Conservation (phyloP, 768 basidiomycete species). For the Amanita phalloides region DNA sequence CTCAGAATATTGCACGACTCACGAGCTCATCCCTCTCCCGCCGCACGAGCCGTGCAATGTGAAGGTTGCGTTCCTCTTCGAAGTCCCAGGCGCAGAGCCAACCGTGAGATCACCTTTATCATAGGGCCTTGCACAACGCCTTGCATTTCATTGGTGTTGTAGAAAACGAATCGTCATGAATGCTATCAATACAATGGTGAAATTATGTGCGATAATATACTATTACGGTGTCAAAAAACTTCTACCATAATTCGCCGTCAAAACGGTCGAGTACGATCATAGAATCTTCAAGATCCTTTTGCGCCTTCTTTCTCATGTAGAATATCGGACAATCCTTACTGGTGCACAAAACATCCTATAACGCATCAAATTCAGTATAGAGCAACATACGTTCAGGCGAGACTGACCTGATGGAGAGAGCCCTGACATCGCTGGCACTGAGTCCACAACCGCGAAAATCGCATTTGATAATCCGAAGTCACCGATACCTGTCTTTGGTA, state of each 20-base stretch:
- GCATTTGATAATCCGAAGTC: slow-evolving; percentile 76
- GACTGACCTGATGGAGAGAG: slow-evolving; percentile 79
- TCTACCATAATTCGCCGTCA: slow-evolving; percentile 45
- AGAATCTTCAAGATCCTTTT: slow-evolving; percentile 93
- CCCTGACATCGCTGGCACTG: slow-evolving; percentile 99
- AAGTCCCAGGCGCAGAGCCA: too few species aligned
- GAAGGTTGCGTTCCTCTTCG: too few species aligned
- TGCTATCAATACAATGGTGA: neutral
- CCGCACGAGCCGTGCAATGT: too few species aligned
- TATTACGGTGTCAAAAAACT: neutral
- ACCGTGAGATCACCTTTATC: too few species aligned
- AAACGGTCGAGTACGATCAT: slow-evolving; percentile 75
- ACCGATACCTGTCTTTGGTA: slow-evolving; percentile 81
- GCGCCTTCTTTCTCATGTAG: slow-evolving; percentile 97
- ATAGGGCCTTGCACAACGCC: too few species aligned
- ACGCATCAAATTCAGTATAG: neutral
- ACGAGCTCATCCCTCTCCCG: too few species aligned
- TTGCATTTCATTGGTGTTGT: too few species aligned
- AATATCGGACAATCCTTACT: slow-evolving; percentile 98
- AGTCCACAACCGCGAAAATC: slow-evolving; percentile 94
- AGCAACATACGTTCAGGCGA: neutral
- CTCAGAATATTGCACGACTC: too few species aligned
- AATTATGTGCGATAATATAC: neutral
- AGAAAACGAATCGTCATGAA: too few species aligned
- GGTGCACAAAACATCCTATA: slow-evolving; percentile 91